phyloP scores from a whole-genome alignment of 768 basidiomycete species.

The Russula lepida region DNA sequence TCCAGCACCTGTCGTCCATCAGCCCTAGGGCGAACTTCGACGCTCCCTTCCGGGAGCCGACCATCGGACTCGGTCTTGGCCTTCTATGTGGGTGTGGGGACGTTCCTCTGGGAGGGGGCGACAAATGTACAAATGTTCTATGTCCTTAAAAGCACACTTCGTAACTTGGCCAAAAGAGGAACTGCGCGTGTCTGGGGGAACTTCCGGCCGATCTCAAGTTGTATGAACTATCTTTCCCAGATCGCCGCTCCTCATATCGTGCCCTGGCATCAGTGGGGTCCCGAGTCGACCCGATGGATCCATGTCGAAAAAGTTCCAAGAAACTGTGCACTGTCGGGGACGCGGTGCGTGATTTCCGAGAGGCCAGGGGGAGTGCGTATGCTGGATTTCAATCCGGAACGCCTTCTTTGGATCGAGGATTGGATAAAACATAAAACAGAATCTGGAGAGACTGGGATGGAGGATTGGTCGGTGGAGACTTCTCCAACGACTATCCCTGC shows the following conservation, averaged over 20 bases:
- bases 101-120: no score
- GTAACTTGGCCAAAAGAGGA: background rate
- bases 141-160: background rate
- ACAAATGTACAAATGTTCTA: no score
- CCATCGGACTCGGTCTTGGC: slow-evolving; percentile 3
- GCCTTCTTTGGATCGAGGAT: background rate
- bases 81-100: slow-evolving; percentile 4
- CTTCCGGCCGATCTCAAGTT: background rate
- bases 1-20: background rate
- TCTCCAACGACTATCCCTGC: background rate
- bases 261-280: slow-evolving; percentile 12
- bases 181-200: background rate
- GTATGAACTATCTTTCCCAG: no score
- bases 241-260: background rate
- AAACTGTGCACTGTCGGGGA: background rate
- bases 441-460: background rate
- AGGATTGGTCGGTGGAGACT: background rate
- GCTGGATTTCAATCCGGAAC: slow-evolving; percentile 12
- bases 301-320: no score
- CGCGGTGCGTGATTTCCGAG: slow-evolving; percentile 2
- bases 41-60: slow-evolving; percentile 1
- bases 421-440: background rate
- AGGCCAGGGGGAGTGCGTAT: background rate
- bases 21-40: background rate
- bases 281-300: slow-evolving; percentile 5